Evolutionary conservation across 2,329 filamentous ascomycete species (phyloP).

Genomic region (Pyrenochaeta sp.): DNA sequence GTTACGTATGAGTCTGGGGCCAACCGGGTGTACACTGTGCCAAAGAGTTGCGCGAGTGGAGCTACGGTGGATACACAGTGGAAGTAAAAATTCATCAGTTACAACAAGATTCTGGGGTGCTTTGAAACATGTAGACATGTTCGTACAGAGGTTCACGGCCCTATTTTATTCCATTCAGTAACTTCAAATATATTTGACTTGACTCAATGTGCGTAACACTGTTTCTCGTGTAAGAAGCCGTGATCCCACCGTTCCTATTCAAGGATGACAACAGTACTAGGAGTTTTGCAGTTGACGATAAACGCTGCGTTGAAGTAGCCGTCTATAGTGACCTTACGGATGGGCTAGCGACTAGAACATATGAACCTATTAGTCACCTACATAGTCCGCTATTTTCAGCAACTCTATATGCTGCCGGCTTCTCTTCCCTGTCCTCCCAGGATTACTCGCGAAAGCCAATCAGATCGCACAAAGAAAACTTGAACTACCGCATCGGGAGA

Average conservation of each 20-base stretch:
- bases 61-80: slow-evolving; percentile 30
- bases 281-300: too few relatives aligned
- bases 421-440: slow-evolving; percentile 2
- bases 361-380: neutral
- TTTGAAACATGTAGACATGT: too few relatives aligned
- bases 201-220: too few relatives aligned
- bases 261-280: too few relatives aligned
- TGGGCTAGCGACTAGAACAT: neutral
- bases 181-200: too few relatives aligned
- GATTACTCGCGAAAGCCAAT: slow-evolving; percentile 1
- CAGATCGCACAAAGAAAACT: neutral
- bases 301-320: too few relatives aligned
- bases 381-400: neutral
- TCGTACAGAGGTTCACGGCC: too few relatives aligned
- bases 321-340: neutral
- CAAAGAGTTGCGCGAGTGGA: slow-evolving; percentile 28
- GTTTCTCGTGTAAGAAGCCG: too few relatives aligned
- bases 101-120: too few relatives aligned
- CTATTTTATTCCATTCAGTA: too few relatives aligned
- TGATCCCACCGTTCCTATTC: too few relatives aligned
- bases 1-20: slow-evolving; percentile 55
- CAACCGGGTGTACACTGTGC: slow-evolving; percentile 53
- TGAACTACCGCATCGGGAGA: slow-evolving; percentile 1
- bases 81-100: slow-evolving; percentile 21
- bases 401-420: neutral